A percentile compares a stretch with the other conserved stretches of the same genome.
These are phyloP conservation scores for Kodamaea leandrae DNA, from an alignment of 805 yeast species.

Conservation along the genomic window DNA sequence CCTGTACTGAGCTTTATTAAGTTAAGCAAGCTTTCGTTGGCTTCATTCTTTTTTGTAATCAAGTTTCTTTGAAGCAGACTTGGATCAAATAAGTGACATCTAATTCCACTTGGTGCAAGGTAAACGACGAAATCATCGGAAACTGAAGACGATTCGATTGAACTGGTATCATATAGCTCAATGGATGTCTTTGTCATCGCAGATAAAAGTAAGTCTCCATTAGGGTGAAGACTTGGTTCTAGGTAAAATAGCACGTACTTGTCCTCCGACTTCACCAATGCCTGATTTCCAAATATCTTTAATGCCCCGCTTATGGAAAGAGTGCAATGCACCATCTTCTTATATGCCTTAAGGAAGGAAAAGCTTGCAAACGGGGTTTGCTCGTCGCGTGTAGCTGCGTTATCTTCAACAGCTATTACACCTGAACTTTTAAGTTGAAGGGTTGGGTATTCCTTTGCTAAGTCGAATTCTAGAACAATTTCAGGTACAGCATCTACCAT, in stretches of 20 bases:
- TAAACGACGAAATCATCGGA: constrained; percentile 32
- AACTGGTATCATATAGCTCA: constrained; percentile 26
- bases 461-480: constrained; percentile 13
- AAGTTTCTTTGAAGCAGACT: constrained; percentile 19
- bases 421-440: constrained; percentile 23
- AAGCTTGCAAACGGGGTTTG: constrained; percentile 33
- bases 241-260: constrained; percentile 24
- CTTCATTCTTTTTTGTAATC: constrained; percentile 18
- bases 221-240: constrained; percentile 37
- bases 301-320: constrained; percentile 25
- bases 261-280: constrained; percentile 17
- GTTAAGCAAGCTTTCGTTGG: constrained; percentile 27
- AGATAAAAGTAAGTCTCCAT: constrained; percentile 39
- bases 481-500: constrained; percentile 5
- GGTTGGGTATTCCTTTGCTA: constrained; percentile 23
- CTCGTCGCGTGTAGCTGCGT: constrained; percentile 19
- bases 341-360: constrained; percentile 39
- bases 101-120: constrained; percentile 40
- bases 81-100: constrained; percentile 42
- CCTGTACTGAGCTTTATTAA: constrained; percentile 38
- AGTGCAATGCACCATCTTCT: constrained; percentile 35
- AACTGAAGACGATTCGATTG: constrained; percentile 10
- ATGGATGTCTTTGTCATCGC: constrained; percentile 24
- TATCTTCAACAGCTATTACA: constrained; percentile 20
- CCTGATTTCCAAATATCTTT: constrained; percentile 39